Evolutionary conservation across 805 yeast species (phyloP).

Genomic region (Candida nemodendra): DNA sequence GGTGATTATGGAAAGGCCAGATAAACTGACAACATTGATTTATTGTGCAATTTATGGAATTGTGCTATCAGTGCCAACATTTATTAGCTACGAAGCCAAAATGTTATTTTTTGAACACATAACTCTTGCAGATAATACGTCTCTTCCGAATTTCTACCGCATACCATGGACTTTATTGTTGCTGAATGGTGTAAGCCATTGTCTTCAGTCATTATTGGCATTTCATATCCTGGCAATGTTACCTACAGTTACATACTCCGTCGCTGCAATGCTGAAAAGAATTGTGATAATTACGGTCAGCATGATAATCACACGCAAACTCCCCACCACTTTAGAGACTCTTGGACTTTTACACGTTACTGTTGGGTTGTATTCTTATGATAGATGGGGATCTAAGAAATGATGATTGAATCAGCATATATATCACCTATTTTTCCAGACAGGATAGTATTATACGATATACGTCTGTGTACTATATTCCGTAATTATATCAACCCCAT

Average conservation of each 20-base stretch:
- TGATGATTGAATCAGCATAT: too few relatives aligned
- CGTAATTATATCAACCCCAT: constrained; percentile 42
- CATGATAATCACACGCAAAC: constrained; percentile 58
- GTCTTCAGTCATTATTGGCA: constrained; percentile 75
- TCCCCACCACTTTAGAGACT: constrained; percentile 44
- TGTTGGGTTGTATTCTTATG: constrained; percentile 60
- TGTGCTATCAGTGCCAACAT: constrained; percentile 68
- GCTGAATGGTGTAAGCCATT: constrained; percentile 74
- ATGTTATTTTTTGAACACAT: constrained; percentile 21
- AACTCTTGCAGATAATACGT: constrained; percentile 5
- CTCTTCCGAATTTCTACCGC: constrained; percentile 24
- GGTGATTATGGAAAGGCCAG: constrained; percentile 49
- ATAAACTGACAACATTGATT: constrained; percentile 75
- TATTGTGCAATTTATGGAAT: constrained; percentile 79
- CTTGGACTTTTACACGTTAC: constrained; percentile 52
- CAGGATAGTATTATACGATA: too few relatives aligned
- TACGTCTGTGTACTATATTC: too few relatives aligned
- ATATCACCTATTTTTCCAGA: too few relatives aligned
- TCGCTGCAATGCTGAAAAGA: constrained; percentile 85
- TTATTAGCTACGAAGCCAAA: constrained; percentile 60
- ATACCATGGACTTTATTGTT: constrained; percentile 50
- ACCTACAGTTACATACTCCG: constrained; percentile 81
- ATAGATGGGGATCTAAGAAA: constrained; percentile 48
- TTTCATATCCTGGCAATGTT: constrained; percentile 78
- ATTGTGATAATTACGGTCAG: constrained; percentile 81